Base-by-base conservation (phyloP, 2,329 filamentous ascomycete genomes). In the Pseudogymnoascus sp. region DNA sequence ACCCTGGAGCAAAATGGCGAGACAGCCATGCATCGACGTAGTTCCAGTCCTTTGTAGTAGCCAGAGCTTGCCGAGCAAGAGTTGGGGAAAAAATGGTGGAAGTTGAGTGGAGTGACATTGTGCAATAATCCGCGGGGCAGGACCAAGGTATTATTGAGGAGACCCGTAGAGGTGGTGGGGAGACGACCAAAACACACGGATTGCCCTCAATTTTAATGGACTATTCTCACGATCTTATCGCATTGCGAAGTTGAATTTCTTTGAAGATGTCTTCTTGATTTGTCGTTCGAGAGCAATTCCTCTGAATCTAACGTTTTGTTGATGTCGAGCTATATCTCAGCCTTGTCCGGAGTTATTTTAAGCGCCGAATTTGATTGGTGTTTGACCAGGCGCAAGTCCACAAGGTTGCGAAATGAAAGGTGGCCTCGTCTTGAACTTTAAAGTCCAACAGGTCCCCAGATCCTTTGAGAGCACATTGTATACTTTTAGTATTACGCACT, bases 31-130 rank as follows among this genome's bases (percentile, higher is more conserved):
- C 79, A 74, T 95, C 91, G 67, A 97, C 83, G 67, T 89, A 91
- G 61, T 86, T 87, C 93, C 93, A 97, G 75, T 97, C 92, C 72
- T 93, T 92, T 55, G 91, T 89, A 65, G 89, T 86, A 10, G 89
- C 88, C 65, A 89, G 88, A 67, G 90, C 89, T 64, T 89, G 87
- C 63, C 90, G 87, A 60, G 85, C 85, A 33, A 86, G 77, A 0
- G 84, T 86, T 10, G 86, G 86, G 3, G 86, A 88, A 75, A 88
- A 88, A 62, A 88, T 86, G 64, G 84, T 83, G 10, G 80, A 70
- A 5, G 67, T 64, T 1, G 64, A 70, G 69, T 5, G 71, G 60
- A 66, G 18, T 59, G 48, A 55, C 48, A 55, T 55, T 2, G 48
- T 55, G 48, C 33, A 52, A 35, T 33, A 55, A 55, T 21, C 10